Base-by-base conservation (phyloP, 352 stramenopile species). In the Pythium apleroticum region DNA sequence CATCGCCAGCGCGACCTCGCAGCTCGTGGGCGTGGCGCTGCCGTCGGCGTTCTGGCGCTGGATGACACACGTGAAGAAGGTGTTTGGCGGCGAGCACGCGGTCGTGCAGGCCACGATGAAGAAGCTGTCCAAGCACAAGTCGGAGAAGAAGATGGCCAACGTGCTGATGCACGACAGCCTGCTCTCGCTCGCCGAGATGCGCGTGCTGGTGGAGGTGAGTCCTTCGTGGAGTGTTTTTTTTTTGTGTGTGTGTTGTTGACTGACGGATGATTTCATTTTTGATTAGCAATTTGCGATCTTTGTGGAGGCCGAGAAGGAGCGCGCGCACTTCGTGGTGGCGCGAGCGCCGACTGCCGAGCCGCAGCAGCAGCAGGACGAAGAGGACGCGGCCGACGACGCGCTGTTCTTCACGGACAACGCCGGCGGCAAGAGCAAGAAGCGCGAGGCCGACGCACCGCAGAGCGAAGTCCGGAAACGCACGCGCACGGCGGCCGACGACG, bases 351-450 rank as follows among this genome's bases (percentile, higher is more conserved):
- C 19, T n/a, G 50, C 12, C 19, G 20, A 58, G 28, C 52, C 27
- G 25, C 52, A 56, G 43, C 69, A 68, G 14, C 19, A 69, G 14
- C 19, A 55, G 27, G 28, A 68, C 15, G 55, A 31, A 19, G 55
- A 31, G 20, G 35, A 53, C 17, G 52, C 49, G 41, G 52, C 14
- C 37, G 60, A 67, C 22, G 66, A 61, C 41, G 57, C 45, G 60
- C 62, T 41, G 33, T 41, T 89, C 10, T 90, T 90, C 62, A 56
- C 78, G 69, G 81, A 90, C 69, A 86, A 73, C 52, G 76, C 69
- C 31, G 81, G 81, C 30, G 79, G 72, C 52, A 72, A 65, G 58
- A 65, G 17, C 48, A 64, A 57, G 28, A 43, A 45, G 25, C 46
- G 39, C 8, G 33, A 41, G 33, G 33, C 33, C 33, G 33, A 12